Base-by-base conservation (phyloP, 208 protist genomes). In the Wallacemonas collosoma region DNA sequence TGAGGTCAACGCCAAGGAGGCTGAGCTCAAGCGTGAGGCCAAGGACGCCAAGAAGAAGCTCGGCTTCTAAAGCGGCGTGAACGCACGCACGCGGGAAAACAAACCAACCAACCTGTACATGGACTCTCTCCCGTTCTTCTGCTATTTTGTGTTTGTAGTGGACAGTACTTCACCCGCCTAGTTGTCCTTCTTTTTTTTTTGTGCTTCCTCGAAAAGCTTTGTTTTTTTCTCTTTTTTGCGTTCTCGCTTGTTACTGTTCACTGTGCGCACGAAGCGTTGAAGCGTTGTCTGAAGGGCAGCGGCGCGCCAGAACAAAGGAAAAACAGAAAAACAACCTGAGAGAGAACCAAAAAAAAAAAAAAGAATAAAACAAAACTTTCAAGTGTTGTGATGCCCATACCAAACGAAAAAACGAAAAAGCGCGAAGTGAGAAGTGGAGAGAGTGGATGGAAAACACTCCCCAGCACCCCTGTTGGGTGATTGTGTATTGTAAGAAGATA, bases 31-130 rank as follows among this genome's bases (percentile, higher is more conserved):
- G 48, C 56, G 53, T 11, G 48, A 55, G 44, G 48, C 58, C 47
- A 48, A 67, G 70, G 68, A 72, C 50, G 61, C 61, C 69, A 54
- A 74, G 57, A 75, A 72, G 66, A 73, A 69, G 55, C 26, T 69
- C 51, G 64, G 51, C 56, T 26, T 65, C 11, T 65, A 65, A 26
- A 36, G 5, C 60, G 5, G 11, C 26, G 14, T n/a, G 6, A 5
- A 0, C 53, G 6, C 53, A 6, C 0, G 1, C 38, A 67, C 26
- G 26, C 26, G 26, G 26, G 26, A 26, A 26, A 26, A 26, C 26
- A 26, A 26, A 26, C 26, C 26, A 26, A 26, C 26, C 26, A 26
- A 26, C 26, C 26, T 26, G 26, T 26, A 26, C 26, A 26, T 26
- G 26, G 53, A 63, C 41, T 45, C 56, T 75, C 58, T 61, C 70